Percentiles rank a stretch among this genome's conserved stretches.
Conservation (phyloP, 495 filamentous ascomycete genomes). For the Cenococcum geophilum region DNA sequence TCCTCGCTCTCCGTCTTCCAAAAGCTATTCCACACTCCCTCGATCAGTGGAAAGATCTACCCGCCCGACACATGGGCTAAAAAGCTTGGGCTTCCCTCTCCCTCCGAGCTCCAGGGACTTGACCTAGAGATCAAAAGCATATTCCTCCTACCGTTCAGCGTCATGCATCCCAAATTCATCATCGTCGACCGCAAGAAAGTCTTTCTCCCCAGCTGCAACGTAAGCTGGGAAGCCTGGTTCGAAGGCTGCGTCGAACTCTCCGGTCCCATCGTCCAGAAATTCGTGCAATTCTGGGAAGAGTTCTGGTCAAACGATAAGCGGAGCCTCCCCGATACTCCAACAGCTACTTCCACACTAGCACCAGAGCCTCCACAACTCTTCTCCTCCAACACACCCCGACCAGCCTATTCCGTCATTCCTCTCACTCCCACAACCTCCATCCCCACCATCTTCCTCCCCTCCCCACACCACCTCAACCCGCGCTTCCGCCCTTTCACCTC, state of each 20-base stretch:
- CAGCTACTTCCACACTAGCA: constrained; percentile 62
- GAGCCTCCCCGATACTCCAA: constrained; percentile 26
- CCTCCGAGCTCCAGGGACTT: constrained; percentile 49
- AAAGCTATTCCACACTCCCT: constrained; percentile 61
- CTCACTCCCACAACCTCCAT: background rate
- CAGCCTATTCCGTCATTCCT: background rate
- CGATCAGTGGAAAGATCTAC: constrained; percentile 51
- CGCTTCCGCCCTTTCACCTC: constrained; percentile 44
- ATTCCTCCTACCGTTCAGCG: constrained; percentile 66
- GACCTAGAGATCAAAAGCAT: constrained; percentile 61
- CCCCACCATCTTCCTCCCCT: constrained; percentile 58
- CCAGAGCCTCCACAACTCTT: constrained; percentile 2
- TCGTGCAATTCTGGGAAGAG: constrained; percentile 53
- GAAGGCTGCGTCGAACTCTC: constrained; percentile 59
- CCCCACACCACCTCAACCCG: constrained; percentile 61
- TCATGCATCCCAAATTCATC: constrained; percentile 73
- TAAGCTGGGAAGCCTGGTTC: constrained; percentile 72
- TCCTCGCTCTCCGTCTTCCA: constrained; percentile 61
- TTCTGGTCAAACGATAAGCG: constrained; percentile 44
- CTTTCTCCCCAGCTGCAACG: constrained; percentile 63
- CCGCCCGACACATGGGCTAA: constrained; percentile 49
- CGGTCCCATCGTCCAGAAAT: constrained; percentile 49
- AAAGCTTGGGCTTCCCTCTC: constrained; percentile 54
- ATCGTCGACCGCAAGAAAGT: constrained; percentile 58
- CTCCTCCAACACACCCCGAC: background rate